Conservation (phyloP, 1,139 yeast genomes). For the Pichia norvegensis region DNA sequence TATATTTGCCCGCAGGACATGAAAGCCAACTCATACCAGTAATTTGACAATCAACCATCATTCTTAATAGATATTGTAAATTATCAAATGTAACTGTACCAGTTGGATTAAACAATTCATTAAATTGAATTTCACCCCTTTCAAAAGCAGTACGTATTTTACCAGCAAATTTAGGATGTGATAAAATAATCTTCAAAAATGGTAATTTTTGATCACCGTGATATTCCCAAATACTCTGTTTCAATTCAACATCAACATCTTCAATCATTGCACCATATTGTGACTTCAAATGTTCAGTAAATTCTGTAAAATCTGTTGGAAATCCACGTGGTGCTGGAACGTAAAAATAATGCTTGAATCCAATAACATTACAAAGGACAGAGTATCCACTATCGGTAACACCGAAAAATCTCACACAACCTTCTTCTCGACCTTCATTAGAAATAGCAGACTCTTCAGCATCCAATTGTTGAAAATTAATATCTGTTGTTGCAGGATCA, state of each 20-base stretch:
- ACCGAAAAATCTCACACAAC: constrained; percentile 81
- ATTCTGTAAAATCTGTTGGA: constrained; percentile 43
- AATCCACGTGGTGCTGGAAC: constrained; percentile 87
- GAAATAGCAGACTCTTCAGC: constrained; percentile 68
- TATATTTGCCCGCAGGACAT: constrained; percentile 67
- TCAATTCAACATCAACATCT: constrained; percentile 50
- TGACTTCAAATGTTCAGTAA: constrained; percentile 39
- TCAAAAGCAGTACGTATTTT: constrained; percentile 75
- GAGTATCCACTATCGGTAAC: constrained; percentile 84
- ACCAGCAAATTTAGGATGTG: constrained; percentile 58
- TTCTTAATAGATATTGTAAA: constrained; percentile 71
- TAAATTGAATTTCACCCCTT: constrained; percentile 66
- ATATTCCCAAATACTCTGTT: constrained; percentile 93
- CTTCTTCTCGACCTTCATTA: constrained; percentile 36
- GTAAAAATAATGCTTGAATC: constrained; percentile 83
- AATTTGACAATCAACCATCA: constrained; percentile 87
- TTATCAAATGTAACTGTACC: constrained; percentile 79
- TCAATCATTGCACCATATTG: constrained; percentile 51
- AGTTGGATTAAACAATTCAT: constrained; percentile 50
- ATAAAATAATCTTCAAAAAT: constrained; percentile 65
- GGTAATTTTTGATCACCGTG: constrained; percentile 72
- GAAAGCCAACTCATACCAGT: constrained; percentile 99
- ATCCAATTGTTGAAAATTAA: constrained; percentile 86
- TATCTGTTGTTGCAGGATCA: constrained; percentile 41
- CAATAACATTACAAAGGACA: constrained; percentile 81